Percentiles rank a stretch among this genome's conserved stretches.
These are phyloP conservation scores for Iberis pinnata DNA, from an alignment of 345 rosid species.

Conservation along the genomic window DNA sequence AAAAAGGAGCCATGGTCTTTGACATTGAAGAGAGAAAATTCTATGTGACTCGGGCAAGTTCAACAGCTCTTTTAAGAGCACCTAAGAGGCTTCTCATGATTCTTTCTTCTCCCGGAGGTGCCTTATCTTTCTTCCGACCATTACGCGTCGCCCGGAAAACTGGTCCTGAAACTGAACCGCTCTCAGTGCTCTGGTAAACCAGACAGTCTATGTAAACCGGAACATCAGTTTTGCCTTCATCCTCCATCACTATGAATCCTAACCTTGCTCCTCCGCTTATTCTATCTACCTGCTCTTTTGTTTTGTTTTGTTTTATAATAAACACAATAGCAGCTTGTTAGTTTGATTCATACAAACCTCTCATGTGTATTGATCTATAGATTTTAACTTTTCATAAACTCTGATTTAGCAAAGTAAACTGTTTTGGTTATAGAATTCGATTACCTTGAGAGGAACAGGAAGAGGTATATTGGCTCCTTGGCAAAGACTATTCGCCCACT, in stretches of 20 bases:
- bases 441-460: slow-evolving; percentile 78
- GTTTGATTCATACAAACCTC: neutral
- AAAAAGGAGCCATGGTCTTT: no score
- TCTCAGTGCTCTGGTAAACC: slow-evolving; percentile 52
- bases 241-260: slow-evolving; percentile 67
- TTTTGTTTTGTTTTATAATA: neutral
- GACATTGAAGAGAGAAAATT: neutral
- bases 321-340: neutral
- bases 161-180: slow-evolving; percentile 39
- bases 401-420: neutral
- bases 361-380: neutral
- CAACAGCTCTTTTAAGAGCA: slow-evolving; percentile 64
- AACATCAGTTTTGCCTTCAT: slow-evolving; percentile 75
- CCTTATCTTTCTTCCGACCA: slow-evolving; percentile 51
- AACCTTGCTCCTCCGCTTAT: slow-evolving; percentile 74
- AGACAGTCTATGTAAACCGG: slow-evolving; percentile 77
- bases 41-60: slow-evolving; percentile 44
- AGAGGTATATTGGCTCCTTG: slow-evolving; percentile 91
- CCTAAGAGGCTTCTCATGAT: slow-evolving; percentile 89
- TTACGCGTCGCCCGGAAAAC: slow-evolving; percentile 70
- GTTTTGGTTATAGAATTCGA: neutral
- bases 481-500: slow-evolving; percentile 94
- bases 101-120: slow-evolving; percentile 86
- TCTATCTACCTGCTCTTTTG: slow-evolving; percentile 60
- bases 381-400: neutral